phyloP scores from a whole-genome alignment of 1,284 basidiomycete genomes.

The Tetrapyrgos nigripes region DNA sequence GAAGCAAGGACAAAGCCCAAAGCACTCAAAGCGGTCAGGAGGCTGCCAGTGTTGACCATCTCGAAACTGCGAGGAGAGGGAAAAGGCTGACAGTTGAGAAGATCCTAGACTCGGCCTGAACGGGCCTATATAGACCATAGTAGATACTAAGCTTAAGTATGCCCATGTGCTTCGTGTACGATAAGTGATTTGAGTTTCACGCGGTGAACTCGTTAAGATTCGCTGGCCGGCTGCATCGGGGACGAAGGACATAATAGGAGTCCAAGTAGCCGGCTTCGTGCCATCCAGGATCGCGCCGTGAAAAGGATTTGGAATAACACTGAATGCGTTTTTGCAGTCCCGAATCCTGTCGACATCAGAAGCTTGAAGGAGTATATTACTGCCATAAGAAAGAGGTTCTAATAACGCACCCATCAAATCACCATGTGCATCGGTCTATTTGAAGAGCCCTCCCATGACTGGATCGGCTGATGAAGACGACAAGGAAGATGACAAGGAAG shows the following conservation, averaged over 20 bases:
- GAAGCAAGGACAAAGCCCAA: neutral
- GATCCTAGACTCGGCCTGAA: neutral
- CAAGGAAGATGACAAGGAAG: neutral
- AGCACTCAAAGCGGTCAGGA: neutral
- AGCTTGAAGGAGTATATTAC: neutral
- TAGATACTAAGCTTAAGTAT: neutral
- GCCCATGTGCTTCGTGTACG: neutral
- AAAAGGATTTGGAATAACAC: too few species aligned
- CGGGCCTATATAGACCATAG: neutral
- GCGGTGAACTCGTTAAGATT: too few species aligned
- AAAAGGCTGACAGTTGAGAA: neutral
- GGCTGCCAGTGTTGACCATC: neutral
- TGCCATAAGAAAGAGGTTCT: too few species aligned
- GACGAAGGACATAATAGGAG: too few species aligned
- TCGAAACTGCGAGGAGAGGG: neutral
- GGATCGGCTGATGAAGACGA: neutral
- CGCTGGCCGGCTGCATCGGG: too few species aligned
- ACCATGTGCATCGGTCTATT: neutral
- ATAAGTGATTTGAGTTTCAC: too few species aligned
- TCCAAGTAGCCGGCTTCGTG: too few species aligned
- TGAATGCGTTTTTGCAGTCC: too few species aligned
- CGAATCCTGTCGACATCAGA: neutral
- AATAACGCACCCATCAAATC: too few species aligned
- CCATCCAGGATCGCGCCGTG: too few species aligned
- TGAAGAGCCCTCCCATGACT: neutral